Evolutionary conservation across 2,329 filamentous ascomycete genomes (phyloP), one percentile per base, ranked within the genome.

Genomic region (Ceratocystiopsis minuta): DNA sequence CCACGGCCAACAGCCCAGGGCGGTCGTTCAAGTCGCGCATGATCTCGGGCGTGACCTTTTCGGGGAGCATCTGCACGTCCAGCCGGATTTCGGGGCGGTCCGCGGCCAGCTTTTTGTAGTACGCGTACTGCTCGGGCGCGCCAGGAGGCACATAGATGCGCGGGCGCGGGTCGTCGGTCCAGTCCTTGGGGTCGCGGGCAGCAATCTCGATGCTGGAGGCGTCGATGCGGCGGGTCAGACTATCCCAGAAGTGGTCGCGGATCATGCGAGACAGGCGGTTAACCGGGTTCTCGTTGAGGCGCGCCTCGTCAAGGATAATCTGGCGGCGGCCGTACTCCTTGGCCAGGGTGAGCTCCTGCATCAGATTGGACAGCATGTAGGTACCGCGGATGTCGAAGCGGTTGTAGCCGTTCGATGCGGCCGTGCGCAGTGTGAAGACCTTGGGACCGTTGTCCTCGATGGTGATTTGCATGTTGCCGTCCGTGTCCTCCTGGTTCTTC

Each of bases 391-490:
- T 75, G 56, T 96, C 87, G 59, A 88, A 86, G 48, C 78, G 77
- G 54, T 87, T 88, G 64, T 82, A 75, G 36, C 87, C 88, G 51
- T 81, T 84, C 33, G 87, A 95, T 17, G 74, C 79, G 24, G 82
- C 80, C 3, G 88, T 95, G 49, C 85, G 81, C 34, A 96, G 66
- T 34, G 81, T 79, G 42, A 95, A 48, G 58, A 80, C 82, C 70
- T 96, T 98, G 39, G 90, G 88, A 0, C 90, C 90, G 49, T 75
- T 72, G 61, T 98, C 90, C 55, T 96, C 90, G 52, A 96, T 93
- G 28, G 90, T 98, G 58, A 98, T 98, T 60, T 96, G 87, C 68
- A 85, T 83, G 60, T 98, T 95, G 43, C 74, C 68, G 60, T 98
- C 87, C 28, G 87, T 92, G 55, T 98, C 90, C 59, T 98, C 90